Conservation (phyloP, 371 early-diverging fungal species). For the Chytridium lagenaria region DNA sequence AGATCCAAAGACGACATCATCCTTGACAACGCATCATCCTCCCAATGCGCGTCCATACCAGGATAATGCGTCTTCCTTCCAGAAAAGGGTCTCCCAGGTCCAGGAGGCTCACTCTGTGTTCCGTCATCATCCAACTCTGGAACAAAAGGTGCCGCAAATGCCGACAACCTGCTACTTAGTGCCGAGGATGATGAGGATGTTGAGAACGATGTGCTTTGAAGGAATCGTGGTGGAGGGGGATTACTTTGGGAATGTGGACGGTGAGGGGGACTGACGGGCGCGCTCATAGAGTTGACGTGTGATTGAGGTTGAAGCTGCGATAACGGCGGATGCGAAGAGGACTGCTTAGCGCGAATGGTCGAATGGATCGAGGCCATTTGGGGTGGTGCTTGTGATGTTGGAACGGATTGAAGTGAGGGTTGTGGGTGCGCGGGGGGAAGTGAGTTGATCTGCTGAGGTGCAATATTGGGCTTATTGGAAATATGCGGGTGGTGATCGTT, state of each 20-base stretch:
- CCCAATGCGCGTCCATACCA: background rate
- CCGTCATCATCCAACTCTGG: conserved; percentile 4
- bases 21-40: background rate
- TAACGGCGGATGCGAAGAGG: no score
- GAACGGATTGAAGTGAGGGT: background rate
- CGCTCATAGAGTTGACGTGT: background rate
- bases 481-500: background rate
- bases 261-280: background rate
- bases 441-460: background rate
- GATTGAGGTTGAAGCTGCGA: background rate
- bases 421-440: background rate
- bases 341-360: no score
- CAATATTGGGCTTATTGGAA: background rate
- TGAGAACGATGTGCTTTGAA: background rate
- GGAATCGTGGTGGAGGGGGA: background rate
- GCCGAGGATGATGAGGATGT: background rate
- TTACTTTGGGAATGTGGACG: background rate
- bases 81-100: conserved; percentile 1
- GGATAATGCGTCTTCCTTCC: background rate
- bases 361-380: no score
- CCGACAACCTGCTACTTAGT: background rate
- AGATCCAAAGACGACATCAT: conserved; percentile 17
- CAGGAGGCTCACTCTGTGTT: conserved; percentile 8
- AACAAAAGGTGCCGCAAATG: conserved; percentile 12
- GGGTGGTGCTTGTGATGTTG: no score